phyloP scores from a whole-genome alignment of 257 asterid species.

The Datura wrightii region DNA sequence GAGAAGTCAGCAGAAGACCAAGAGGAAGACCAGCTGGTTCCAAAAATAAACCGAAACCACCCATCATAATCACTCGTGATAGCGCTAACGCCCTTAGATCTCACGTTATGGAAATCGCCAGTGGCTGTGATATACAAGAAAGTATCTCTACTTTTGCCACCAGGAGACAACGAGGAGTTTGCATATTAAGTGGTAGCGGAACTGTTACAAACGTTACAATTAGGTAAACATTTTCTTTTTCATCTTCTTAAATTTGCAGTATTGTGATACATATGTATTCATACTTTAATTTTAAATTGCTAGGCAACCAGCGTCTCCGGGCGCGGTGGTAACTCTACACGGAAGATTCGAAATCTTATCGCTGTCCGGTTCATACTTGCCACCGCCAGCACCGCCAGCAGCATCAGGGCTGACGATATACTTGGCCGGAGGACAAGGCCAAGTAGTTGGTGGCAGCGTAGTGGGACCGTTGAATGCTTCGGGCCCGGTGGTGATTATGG shows the following conservation, averaged over 20 bases:
- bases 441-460: constrained; percentile 90
- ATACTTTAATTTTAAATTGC: constrained; percentile 31
- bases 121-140: constrained; percentile 79
- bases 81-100: constrained; percentile 90
- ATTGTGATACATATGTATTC: not conserved
- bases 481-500: constrained; percentile 93
- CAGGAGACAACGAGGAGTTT: constrained; percentile 83
- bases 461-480: constrained; percentile 83
- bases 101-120: constrained; percentile 81
- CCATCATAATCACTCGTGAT: constrained; percentile 90
- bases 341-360: constrained; percentile 90
- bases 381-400: constrained; percentile 91
- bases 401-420: constrained; percentile 86
- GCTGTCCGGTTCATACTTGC: constrained; percentile 82
- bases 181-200: constrained; percentile 81
- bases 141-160: constrained; percentile 79
- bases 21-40: constrained; percentile 92
- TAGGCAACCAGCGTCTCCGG: constrained; percentile 80
- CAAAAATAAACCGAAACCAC: constrained; percentile 88
- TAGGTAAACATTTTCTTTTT: not conserved
- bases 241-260: not conserved
- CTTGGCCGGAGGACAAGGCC: constrained; percentile 91
- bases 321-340: constrained; percentile 72
- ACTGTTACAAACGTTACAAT: constrained; percentile 72
- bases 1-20: constrained; percentile 60